Base-by-base conservation (phyloP, 352 stramenopile genomes). In the Phytophthora pisi region DNA sequence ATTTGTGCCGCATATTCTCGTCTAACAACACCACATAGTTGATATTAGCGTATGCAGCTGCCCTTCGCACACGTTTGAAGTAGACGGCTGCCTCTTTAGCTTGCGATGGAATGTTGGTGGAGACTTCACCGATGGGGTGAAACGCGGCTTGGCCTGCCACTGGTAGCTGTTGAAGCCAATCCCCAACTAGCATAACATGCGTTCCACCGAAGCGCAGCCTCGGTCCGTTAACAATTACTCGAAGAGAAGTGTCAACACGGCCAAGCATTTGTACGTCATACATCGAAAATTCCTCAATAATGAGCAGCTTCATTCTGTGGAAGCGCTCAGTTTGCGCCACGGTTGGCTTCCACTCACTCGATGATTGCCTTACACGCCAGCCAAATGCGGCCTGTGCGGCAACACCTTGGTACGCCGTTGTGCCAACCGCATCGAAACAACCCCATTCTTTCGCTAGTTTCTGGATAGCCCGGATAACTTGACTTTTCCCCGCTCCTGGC, bases 81-180 rank as follows among this genome's bases (percentile, higher is more conserved):
- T 42, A 42, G 13, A 16, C 36, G 13, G 36, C 36, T 16, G 36
- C 8, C 36, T 16, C 4, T 42, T 42, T n/a, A 4, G 8, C 13
- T n/a, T n/a, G 36, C 36, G 1, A n/a, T 3, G 13, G 13, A 42
- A 24, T 34, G n/a, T n/a, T n/a, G n/a, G n/a, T n/a, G n/a, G n/a
- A n/a, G 5, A 13, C 8, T 62, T 34, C 24, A 36, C 18, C 11
- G 10, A 30, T 11, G 3, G 7, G 3, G 26, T 45, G 0, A 51
- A 45, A 57, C n/a, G 34, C 47, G 16, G 47, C 36, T 9, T 45
- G 24, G 0, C 47, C 57, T 23, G 57, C 57, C 30, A 64, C 57
- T 13, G 57, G 57, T 8, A 57, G 16, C 10, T 64, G 34, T 3
- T 57, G 46, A 5, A 64, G 34, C 57, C 57, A 64, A 28, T 57